Percentiles rank a stretch among this genome's conserved stretches.
Evolutionary conservation across 805 yeast genomes (phyloP).

Genomic region (Cyberlindnera meyerae): DNA sequence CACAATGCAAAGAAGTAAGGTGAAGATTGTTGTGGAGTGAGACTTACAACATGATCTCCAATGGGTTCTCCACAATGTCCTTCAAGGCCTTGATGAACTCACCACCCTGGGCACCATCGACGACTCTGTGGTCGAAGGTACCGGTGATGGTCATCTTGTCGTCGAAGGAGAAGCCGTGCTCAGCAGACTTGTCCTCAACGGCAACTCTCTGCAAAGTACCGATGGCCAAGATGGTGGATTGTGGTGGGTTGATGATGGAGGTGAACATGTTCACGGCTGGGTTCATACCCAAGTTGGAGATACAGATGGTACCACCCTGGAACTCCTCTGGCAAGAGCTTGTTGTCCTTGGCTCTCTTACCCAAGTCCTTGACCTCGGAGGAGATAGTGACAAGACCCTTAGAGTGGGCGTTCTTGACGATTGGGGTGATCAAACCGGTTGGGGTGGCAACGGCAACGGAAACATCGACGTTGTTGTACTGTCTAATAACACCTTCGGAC

Average conservation of each 20-base stretch:
- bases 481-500: constrained; percentile 84
- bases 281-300: constrained; percentile 99
- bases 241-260: constrained; percentile 97
- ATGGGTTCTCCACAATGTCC: constrained; percentile 89
- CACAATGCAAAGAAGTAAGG: no score
- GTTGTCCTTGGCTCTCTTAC: constrained; percentile 92
- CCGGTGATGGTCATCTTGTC: constrained; percentile 90
- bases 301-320: constrained; percentile 99
- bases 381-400: constrained; percentile 87
- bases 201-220: constrained; percentile 92
- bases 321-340: constrained; percentile 94
- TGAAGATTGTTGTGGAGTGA: no score
- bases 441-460: constrained; percentile 99
- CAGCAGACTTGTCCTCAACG: constrained; percentile 85
- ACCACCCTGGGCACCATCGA: constrained; percentile 98
- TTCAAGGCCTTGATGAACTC: constrained; percentile 93
- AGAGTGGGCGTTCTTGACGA: constrained; percentile 79
- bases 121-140: constrained; percentile 95
- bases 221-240: constrained; percentile 87
- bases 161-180: constrained; percentile 88
- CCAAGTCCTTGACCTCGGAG: constrained; percentile 80
- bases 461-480: constrained; percentile 86
- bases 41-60: constrained; percentile 76
- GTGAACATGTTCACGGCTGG: constrained; percentile 89
- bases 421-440: constrained; percentile 94